A percentile compares a stretch with the other conserved stretches of the same genome.
phyloP scores from a whole-genome alignment of 2,329 filamentous ascomycete genomes.

The Epichloe bromicola region DNA sequence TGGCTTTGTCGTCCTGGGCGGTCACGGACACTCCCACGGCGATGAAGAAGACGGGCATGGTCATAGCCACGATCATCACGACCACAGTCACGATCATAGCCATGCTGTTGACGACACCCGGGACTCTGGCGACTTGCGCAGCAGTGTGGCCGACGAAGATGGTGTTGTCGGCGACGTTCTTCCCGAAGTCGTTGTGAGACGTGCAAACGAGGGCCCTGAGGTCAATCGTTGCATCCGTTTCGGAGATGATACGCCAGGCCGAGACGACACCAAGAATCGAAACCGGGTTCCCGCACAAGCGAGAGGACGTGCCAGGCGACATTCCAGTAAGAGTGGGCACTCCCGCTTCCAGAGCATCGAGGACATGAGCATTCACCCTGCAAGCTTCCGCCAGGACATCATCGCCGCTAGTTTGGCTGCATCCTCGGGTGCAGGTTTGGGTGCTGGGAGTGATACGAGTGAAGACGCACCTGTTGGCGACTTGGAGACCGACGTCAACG shows the following conservation, averaged over 20 bases:
- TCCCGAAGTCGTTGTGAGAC: slow-evolving; percentile 47
- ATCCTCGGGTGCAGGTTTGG: slow-evolving; percentile 34
- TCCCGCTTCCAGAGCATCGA: slow-evolving; percentile 51
- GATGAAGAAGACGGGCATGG: slow-evolving; percentile 40
- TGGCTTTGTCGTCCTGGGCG: slow-evolving; percentile 82
- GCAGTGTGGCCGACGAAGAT: slow-evolving; percentile 39
- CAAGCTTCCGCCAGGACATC: slow-evolving; percentile 83
- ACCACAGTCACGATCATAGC: slow-evolving; percentile 23
- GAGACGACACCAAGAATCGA: slow-evolving; percentile 16
- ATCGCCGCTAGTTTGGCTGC: slow-evolving; percentile 61
- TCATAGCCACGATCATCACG: slow-evolving; percentile 31
- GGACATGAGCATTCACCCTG: slow-evolving; percentile 75
- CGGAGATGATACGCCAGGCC: slow-evolving; percentile 15
- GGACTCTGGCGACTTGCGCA: slow-evolving; percentile 24
- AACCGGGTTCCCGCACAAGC: slow-evolving; percentile 20
- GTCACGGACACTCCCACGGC: slow-evolving; percentile 77
- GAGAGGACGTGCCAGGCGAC: slow-evolving; percentile 30
- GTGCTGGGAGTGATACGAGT: slow-evolving; percentile 41
- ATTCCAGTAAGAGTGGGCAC: slow-evolving; percentile 36
- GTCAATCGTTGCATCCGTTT: slow-evolving; percentile 28
- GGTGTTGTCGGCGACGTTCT: slow-evolving; percentile 48
- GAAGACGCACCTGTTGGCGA: slow-evolving; percentile 33
- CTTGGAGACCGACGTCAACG: slow-evolving; percentile 26
- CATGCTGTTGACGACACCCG: slow-evolving; percentile 40
- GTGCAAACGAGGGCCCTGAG: slow-evolving; percentile 25